These are phyloP conservation scores for Neurospora sp. DNA, from an alignment of 495 filamentous ascomycete species.

Conservation along the genomic window DNA sequence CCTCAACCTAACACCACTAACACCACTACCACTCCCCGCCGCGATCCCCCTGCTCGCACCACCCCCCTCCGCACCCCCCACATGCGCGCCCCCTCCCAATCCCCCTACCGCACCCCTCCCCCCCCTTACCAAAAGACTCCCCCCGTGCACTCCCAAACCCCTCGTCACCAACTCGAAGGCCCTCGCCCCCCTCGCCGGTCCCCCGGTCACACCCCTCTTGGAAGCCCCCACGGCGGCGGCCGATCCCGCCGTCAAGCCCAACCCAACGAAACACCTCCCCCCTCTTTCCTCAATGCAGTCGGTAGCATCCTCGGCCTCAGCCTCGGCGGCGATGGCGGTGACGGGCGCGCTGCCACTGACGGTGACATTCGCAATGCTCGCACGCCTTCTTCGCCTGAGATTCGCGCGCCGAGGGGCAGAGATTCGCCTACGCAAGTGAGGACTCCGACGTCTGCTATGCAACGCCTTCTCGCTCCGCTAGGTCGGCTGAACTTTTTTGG, in stretches of 20 bases:
- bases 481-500: neutral
- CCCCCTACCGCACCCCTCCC: neutral
- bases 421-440: neutral
- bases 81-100: neutral
- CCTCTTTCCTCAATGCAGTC: neutral
- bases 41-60: neutral
- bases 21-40: neutral
- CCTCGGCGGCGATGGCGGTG: neutral
- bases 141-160: neutral
- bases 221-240: neutral
- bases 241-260: neutral
- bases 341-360: neutral
- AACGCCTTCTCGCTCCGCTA: neutral
- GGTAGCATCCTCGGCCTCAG: neutral
- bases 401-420: neutral
- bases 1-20: neutral
- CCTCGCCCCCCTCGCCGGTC: neutral
- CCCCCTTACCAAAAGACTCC: neutral
- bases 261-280: neutral
- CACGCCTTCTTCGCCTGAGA: neutral
- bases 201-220: neutral
- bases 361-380: neutral
- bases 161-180: neutral
- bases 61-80: neutral
- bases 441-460: neutral